A percentile compares a stretch with the other conserved stretches of the same genome.
These are phyloP conservation scores for Cladobotryum mycophilum DNA, from an alignment of 2,329 filamentous ascomycete species.

Conservation along the genomic window DNA sequence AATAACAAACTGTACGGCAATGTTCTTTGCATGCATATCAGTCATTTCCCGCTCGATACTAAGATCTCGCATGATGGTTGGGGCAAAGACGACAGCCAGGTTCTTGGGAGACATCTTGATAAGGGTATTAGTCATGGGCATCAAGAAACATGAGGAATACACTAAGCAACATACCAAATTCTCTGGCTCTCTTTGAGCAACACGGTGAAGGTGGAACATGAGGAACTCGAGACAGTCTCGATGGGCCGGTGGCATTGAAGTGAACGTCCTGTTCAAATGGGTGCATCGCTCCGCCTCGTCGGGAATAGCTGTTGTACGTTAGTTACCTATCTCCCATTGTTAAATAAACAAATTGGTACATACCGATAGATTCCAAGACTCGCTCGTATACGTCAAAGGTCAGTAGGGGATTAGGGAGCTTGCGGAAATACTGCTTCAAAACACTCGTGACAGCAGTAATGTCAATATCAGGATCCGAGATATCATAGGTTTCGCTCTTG, in stretches of 20 bases:
- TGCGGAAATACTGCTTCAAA: constrained; percentile 95
- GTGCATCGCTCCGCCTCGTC: constrained; percentile 62
- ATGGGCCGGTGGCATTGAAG: constrained; percentile 74
- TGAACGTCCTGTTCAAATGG: constrained; percentile 67
- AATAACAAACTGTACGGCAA: constrained; percentile 85
- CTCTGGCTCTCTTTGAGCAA: constrained; percentile 73
- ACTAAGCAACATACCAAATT: constrained; percentile 59
- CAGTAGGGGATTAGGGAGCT: constrained; percentile 80
- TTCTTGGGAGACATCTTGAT: constrained; percentile 89
- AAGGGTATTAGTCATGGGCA: constrained; percentile 12
- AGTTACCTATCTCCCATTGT: constrained; percentile 11
- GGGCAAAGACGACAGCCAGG: constrained; percentile 92
- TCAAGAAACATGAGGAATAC: background rate
- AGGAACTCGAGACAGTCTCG: constrained; percentile 88
- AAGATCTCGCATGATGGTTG: constrained; percentile 90
- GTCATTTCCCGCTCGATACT: constrained; percentile 92
- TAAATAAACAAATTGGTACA: constrained; percentile 26
- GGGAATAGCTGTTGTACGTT: constrained; percentile 47
- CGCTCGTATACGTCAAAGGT: constrained; percentile 90
- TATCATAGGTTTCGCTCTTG: constrained; percentile 77
- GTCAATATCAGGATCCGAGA: constrained; percentile 87
- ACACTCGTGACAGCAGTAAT: constrained; percentile 95
- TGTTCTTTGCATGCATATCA: constrained; percentile 90
- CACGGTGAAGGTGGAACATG: constrained; percentile 84
- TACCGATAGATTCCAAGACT: constrained; percentile 73